Evolutionary conservation across 2,329 filamentous ascomycete genomes (phyloP).

Genomic region (Colletotrichum tropicale): DNA sequence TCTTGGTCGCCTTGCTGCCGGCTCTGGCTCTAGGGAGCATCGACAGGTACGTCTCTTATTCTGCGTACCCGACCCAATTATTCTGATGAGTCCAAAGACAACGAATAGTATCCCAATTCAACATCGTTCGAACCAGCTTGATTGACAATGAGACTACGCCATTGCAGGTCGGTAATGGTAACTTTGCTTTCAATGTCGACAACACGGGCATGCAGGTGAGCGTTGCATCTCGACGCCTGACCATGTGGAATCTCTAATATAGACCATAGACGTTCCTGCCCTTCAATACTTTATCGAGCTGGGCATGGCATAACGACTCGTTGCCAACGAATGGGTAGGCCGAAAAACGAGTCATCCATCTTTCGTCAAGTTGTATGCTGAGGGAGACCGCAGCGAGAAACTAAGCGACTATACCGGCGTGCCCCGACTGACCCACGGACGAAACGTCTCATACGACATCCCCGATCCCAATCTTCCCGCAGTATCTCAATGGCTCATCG

Average conservation of each 20-base stretch:
- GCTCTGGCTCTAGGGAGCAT: neutral
- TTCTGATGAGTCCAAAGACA: slow-evolving; percentile 10
- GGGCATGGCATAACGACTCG: slow-evolving; percentile 55
- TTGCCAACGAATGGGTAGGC: slow-evolving; percentile 32
- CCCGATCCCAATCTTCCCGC: slow-evolving; percentile 37
- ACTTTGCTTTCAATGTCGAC: slow-evolving; percentile 53
- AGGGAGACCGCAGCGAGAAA: slow-evolving; percentile 23
- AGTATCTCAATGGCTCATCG: slow-evolving; percentile 56
- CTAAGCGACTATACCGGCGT: slow-evolving; percentile 37
- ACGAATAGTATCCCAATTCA: slow-evolving; percentile 24
- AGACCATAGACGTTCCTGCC: slow-evolving; percentile 39
- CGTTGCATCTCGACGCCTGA: neutral
- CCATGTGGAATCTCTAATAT: neutral
- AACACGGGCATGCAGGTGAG: slow-evolving; percentile 45
- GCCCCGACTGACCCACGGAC: slow-evolving; percentile 35
- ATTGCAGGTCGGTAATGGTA: slow-evolving; percentile 54
- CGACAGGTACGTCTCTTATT: neutral
- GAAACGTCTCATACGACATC: slow-evolving; percentile 41
- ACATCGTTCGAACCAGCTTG: slow-evolving; percentile 24
- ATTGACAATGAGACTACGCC: slow-evolving; percentile 48
- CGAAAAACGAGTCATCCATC: neutral
- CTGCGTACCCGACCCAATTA: rapidly evolving
- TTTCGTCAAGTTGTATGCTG: rapidly evolving
- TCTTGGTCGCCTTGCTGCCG: neutral
- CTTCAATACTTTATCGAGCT: slow-evolving; percentile 49